phyloP scores from a whole-genome alignment of 148 eudicot genomes.

The Nyssa sinensis region DNA sequence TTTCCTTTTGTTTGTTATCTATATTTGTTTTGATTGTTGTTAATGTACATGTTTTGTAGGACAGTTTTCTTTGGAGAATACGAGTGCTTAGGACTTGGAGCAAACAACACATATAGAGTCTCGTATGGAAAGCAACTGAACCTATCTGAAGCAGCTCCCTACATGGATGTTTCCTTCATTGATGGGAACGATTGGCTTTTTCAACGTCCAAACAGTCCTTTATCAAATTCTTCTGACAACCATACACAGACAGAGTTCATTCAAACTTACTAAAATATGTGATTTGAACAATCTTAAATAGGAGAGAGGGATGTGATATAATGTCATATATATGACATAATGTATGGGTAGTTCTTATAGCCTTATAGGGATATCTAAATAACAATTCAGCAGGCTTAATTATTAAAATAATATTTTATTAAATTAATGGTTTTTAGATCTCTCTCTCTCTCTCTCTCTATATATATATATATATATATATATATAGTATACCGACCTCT shows the following conservation, averaged over 20 bases:
- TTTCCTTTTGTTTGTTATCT: too few species aligned
- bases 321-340: too few species aligned
- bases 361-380: not conserved
- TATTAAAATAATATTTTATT: too few species aligned
- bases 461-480: too few species aligned
- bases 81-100: slow-evolving; percentile 65
- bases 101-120: slow-evolving; percentile 47
- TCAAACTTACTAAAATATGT: not conserved
- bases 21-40: not conserved
- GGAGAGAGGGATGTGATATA: not conserved
- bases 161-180: slow-evolving; percentile 46
- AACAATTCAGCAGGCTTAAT: too few species aligned
- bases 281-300: too few species aligned
- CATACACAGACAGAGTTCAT: not conserved
- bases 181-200: slow-evolving; percentile 80
- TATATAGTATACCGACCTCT: too few species aligned
- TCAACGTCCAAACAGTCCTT: slow-evolving; percentile 13
- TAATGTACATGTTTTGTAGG: slow-evolving; percentile 29
- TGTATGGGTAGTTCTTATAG: not conserved
- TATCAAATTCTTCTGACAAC: not conserved
- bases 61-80: slow-evolving; percentile 76
- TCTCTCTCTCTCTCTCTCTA: too few species aligned
- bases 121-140: slow-evolving; percentile 58
- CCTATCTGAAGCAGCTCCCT: slow-evolving; percentile 55
- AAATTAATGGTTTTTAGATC: too few species aligned